Base-by-base conservation (phyloP, 345 rosid species). In the Erodium maritimum region DNA sequence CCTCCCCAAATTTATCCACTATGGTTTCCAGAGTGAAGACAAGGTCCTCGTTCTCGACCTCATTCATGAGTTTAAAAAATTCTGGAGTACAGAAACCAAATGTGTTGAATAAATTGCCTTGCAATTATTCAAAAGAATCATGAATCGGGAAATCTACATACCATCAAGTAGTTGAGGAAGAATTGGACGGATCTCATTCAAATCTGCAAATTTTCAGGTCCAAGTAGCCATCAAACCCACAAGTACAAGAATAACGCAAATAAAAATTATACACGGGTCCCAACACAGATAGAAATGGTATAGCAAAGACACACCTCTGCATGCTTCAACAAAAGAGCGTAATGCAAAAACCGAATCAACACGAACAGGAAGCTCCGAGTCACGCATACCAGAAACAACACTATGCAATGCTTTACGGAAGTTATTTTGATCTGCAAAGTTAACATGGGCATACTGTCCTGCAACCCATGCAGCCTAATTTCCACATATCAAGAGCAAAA, bases 391-490 rank as follows among this genome's bases (percentile, higher is more conserved):
- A 42, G 95, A 67, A 64, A 93, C 94, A 70, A 89, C 88, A 73
- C 95, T 79, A 61, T 78, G 95, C 73, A 89, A 72, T 55, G 97
- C 95, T 69, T 79, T 84, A 54, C 80, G 80, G 66, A 85, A 93
- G 76, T 87, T 93, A 73, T 69, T 80, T 72, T 79, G 91, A 64
- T 93, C 95, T 29, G 88, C 73, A 60, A 93, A 93, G 71, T 53
- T 83, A 59, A 93, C 76, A 69, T 85, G 77, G 61, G 99, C 99
- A 73, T 93, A 89, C 60, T 89, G 99, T 60, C 99, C 95, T 2
- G 95, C 96, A 72, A 93, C 99, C 99, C 99, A 89, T n/a, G 97
- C 97, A 10, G 99, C 99, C 99, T 91, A 67, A 42, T 42, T 42
- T 42, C 48, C 48, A 42, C 48, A 42, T 16, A 42, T 7, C 14